A percentile compares a stretch with the other conserved stretches of the same genome.
Conservation (phyloP, 495 filamentous ascomycete species). For the Bacidia gigantensis region DNA sequence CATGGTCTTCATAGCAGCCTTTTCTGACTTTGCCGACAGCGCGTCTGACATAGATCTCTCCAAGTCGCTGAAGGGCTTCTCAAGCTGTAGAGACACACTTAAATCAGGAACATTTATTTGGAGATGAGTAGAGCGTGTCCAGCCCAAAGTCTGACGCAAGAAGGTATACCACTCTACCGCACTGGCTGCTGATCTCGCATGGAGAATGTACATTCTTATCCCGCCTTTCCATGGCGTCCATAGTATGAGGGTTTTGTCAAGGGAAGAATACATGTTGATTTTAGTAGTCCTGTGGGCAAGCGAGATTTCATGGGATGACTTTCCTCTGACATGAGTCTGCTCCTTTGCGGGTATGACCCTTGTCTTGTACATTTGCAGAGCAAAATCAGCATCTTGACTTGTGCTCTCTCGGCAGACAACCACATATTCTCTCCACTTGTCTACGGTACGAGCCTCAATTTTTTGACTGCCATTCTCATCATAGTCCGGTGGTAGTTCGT, state of each 20-base stretch:
- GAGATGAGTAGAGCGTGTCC: conserved; percentile 41
- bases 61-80: conserved; percentile 47
- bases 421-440: conserved; percentile 62
- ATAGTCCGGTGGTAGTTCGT: conserved; percentile 47
- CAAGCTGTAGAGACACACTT: conserved; percentile 46
- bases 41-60: conserved; percentile 30
- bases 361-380: conserved; percentile 56
- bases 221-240: conserved; percentile 45
- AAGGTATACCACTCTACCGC: conserved; percentile 69
- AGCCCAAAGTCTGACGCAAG: conserved; percentile 46
- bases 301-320: conserved; percentile 42
- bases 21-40: conserved; percentile 21
- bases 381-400: conserved; percentile 40
- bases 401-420: conserved; percentile 51
- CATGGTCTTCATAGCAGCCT: conserved; percentile 34
- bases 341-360: conserved; percentile 54
- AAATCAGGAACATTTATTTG: conserved; percentile 57
- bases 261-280: conserved; percentile 56
- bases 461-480: conserved; percentile 52
- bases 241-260: conserved; percentile 60
- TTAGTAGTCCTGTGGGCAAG: conserved; percentile 39
- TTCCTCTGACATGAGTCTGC: conserved; percentile 32
- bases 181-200: conserved; percentile 48
- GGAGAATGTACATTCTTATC: conserved; percentile 53
- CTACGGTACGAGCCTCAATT: conserved; percentile 43